Conservation (phyloP, 108 stramenopile genomes). For the Chaetoceros muelleri region DNA sequence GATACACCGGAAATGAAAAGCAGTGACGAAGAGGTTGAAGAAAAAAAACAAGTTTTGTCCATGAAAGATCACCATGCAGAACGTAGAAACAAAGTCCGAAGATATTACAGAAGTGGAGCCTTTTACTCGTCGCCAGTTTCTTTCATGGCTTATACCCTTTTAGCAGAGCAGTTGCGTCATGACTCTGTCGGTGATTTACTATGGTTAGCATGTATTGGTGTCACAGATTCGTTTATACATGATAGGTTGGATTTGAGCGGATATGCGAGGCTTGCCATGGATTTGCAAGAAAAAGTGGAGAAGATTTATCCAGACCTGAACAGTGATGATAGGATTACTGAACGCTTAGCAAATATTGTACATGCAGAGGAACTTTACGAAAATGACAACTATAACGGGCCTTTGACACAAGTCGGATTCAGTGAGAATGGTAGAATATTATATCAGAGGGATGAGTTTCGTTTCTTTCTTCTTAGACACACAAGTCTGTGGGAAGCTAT, state of each 20-base stretch:
- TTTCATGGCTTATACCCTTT: slow-evolving; percentile 52
- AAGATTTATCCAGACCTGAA: slow-evolving; percentile 55
- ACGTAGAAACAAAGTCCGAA: slow-evolving; percentile 52
- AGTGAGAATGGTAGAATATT: slow-evolving; percentile 71
- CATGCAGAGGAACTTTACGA: slow-evolving; percentile 62
- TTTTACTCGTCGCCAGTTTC: slow-evolving; percentile 59
- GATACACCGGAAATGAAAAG: slow-evolving; percentile 11
- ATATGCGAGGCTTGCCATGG: slow-evolving; percentile 38
- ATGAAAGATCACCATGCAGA: slow-evolving; percentile 45
- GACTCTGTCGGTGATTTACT: slow-evolving; percentile 52
- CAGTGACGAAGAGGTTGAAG: slow-evolving; percentile 17
- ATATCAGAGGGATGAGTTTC: slow-evolving; percentile 47
- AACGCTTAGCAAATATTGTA: slow-evolving; percentile 36
- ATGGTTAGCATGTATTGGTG: slow-evolving; percentile 79
- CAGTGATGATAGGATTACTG: slow-evolving; percentile 15
- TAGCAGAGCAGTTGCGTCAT: slow-evolving; percentile 48
- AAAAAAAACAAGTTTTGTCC: slow-evolving; percentile 15
- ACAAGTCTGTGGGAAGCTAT: slow-evolving; percentile 70
- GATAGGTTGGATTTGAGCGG: slow-evolving; percentile 56
- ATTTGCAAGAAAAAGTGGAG: slow-evolving; percentile 37
- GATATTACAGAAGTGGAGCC: slow-evolving; percentile 59
- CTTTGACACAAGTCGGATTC: slow-evolving; percentile 50
- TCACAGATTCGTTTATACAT: slow-evolving; percentile 70
- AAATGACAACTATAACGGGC: not conserved
- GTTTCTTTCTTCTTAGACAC: slow-evolving; percentile 71